Evolutionary conservation across 129 eudicot genomes (phyloP).

Genomic region (Smallanthus sonchifolius): DNA sequence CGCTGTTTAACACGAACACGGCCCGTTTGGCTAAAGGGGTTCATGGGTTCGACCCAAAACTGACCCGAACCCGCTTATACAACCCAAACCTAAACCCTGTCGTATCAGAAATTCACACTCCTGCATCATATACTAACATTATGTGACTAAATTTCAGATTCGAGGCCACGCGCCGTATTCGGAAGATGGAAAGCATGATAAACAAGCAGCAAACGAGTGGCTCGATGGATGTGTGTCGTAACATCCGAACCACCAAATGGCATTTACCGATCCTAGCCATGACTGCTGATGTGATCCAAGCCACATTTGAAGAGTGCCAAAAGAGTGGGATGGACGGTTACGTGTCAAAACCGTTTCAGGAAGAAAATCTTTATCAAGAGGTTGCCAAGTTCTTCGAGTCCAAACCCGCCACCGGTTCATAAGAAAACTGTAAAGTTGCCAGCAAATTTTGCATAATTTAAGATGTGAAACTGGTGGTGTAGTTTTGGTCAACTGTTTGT

Average conservation of each 20-base stretch:
- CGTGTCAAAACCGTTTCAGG: slow-evolving; percentile 80
- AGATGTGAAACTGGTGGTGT: slow-evolving; percentile 28
- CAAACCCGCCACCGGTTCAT: slow-evolving; percentile 16
- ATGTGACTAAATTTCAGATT: slow-evolving; percentile 43
- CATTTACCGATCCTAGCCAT: slow-evolving; percentile 83
- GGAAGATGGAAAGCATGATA: slow-evolving; percentile 52
- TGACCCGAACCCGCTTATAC: too few species aligned
- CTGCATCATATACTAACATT: neutral
- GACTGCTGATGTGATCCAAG: slow-evolving; percentile 96
- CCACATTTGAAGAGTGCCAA: slow-evolving; percentile 70
- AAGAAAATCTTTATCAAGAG: slow-evolving; percentile 70
- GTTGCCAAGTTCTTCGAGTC: slow-evolving; percentile 76
- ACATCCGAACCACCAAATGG: slow-evolving; percentile 23
- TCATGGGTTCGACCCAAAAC: too few species aligned
- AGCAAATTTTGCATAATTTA: slow-evolving; percentile 35
- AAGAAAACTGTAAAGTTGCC: neutral
- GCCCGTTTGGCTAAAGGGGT: too few species aligned
- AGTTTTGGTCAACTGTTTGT: slow-evolving; percentile 16
- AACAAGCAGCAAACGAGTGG: slow-evolving; percentile 34
- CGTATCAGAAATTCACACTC: neutral
- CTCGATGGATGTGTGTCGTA: neutral
- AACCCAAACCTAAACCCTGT: too few species aligned
- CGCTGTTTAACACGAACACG: too few species aligned
- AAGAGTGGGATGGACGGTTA: slow-evolving; percentile 80
- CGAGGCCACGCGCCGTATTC: slow-evolving; percentile 64